Evolutionary conservation across 2,329 filamentous ascomycete species (phyloP).

Genomic region (Fusarium bulbicola): DNA sequence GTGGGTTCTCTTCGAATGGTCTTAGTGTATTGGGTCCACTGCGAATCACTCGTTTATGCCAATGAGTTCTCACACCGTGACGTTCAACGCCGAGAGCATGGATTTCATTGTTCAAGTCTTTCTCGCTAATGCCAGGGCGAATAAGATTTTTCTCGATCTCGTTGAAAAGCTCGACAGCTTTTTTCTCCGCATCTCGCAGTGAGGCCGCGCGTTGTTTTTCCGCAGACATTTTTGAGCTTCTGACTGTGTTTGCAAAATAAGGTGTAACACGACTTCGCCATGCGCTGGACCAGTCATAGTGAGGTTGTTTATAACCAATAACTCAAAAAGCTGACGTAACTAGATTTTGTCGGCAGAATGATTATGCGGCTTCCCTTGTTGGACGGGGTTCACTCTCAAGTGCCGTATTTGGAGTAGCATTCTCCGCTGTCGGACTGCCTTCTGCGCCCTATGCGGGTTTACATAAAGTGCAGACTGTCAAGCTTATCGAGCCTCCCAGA

Average conservation of each 20-base stretch:
- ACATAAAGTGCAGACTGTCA: not conserved
- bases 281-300: not conserved
- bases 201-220: not conserved
- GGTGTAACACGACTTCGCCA: fast-evolving
- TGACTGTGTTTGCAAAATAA: not conserved
- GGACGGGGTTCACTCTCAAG: no score
- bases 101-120: not conserved
- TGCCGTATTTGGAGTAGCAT: not conserved
- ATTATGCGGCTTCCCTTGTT: not conserved
- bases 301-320: not conserved
- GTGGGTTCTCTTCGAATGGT: not conserved
- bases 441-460: not conserved
- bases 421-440: not conserved
- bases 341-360: not conserved
- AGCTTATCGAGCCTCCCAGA: not conserved
- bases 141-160: not conserved
- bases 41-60: not conserved
- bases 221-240: not conserved
- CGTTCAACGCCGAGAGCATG: not conserved
- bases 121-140: not conserved
- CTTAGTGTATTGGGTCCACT: not conserved
- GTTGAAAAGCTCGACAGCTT: not conserved
- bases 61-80: not conserved
- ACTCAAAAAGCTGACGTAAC: not conserved
- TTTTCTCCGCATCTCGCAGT: not conserved